Conservation (phyloP, 805 yeast genomes). For the Saccharomycopsis babjevae region DNA sequence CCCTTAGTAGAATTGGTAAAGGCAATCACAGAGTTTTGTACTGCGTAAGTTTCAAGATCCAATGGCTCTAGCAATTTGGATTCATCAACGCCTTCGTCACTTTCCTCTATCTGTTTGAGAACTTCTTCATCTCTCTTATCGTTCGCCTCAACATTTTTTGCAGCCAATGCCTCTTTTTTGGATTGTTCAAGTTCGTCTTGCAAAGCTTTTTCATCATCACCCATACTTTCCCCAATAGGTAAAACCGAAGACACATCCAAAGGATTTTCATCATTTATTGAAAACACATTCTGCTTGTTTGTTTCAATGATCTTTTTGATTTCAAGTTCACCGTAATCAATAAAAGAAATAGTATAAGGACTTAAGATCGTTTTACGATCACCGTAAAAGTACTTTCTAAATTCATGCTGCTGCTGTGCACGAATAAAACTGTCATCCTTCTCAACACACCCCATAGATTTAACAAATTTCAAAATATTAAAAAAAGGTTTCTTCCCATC, state of each 20-base stretch:
- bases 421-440: slow-evolving; percentile 60
- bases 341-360: slow-evolving; percentile 70
- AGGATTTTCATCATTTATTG: not conserved
- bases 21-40: slow-evolving; percentile 74
- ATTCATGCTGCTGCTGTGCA: slow-evolving; percentile 61
- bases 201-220: slow-evolving; percentile 10
- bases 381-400: slow-evolving; percentile 88
- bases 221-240: slow-evolving; percentile 24
- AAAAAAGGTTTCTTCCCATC: slow-evolving; percentile 22
- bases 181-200: slow-evolving; percentile 19
- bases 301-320: slow-evolving; percentile 49
- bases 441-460: slow-evolving; percentile 69
- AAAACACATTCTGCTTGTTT: not conserved
- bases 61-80: slow-evolving; percentile 23
- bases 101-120: not conserved
- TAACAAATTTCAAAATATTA: slow-evolving; percentile 50
- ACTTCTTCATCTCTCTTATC: not conserved
- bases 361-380: slow-evolving; percentile 52
- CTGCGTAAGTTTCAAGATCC: slow-evolving; percentile 39
- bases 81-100: not conserved
- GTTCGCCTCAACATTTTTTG: slow-evolving; percentile 13
- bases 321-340: slow-evolving; percentile 48
- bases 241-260: slow-evolving; percentile 23
- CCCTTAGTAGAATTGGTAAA: slow-evolving; percentile 39
- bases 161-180: slow-evolving; percentile 27